Evolutionary conservation across 495 filamentous ascomycete species (phyloP).

Genomic region (Lasiosphaeria ovina): DNA sequence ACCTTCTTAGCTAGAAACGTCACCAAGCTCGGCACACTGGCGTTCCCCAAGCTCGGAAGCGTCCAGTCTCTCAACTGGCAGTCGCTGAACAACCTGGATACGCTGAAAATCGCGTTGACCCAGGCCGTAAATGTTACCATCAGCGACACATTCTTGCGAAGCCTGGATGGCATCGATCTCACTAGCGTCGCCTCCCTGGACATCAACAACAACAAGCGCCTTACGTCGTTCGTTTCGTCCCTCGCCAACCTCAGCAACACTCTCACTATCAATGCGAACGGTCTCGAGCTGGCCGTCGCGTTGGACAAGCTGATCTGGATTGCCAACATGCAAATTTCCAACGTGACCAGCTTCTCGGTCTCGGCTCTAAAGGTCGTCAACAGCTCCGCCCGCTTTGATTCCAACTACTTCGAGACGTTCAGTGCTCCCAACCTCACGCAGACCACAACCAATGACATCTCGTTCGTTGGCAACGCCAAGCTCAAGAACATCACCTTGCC

Average conservation of each 20-base stretch:
- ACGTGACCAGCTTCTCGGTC: conserved; percentile 69
- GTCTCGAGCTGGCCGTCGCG: conserved; percentile 51
- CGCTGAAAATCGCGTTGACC: conserved; percentile 64
- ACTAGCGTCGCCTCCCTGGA: conserved; percentile 58
- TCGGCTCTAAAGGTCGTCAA: conserved; percentile 77
- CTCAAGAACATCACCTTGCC: conserved; percentile 78
- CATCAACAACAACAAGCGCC: conserved; percentile 76
- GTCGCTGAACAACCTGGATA: conserved; percentile 68
- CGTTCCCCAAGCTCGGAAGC: conserved; percentile 57
- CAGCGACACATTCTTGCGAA: conserved; percentile 75
- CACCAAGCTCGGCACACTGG: conserved; percentile 62
- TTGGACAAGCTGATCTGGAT: conserved; percentile 78
- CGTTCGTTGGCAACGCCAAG: conserved; percentile 73
- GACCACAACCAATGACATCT: conserved; percentile 64
- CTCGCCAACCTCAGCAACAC: conserved; percentile 63
- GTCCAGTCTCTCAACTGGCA: conserved; percentile 67
- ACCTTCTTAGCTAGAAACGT: conserved; percentile 63
- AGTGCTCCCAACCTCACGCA: conserved; percentile 75
- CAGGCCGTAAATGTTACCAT: conserved; percentile 66
- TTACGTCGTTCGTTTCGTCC: conserved; percentile 68
- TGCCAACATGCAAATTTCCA: conserved; percentile 83
- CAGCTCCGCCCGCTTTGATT: conserved; percentile 79
- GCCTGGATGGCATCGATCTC: conserved; percentile 76
- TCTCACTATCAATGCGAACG: conserved; percentile 67
- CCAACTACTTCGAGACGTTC: conserved; percentile 68